Evolutionary conservation across 768 basidiomycete genomes (phyloP).

Genomic region (Psilocybe cubensis): DNA sequence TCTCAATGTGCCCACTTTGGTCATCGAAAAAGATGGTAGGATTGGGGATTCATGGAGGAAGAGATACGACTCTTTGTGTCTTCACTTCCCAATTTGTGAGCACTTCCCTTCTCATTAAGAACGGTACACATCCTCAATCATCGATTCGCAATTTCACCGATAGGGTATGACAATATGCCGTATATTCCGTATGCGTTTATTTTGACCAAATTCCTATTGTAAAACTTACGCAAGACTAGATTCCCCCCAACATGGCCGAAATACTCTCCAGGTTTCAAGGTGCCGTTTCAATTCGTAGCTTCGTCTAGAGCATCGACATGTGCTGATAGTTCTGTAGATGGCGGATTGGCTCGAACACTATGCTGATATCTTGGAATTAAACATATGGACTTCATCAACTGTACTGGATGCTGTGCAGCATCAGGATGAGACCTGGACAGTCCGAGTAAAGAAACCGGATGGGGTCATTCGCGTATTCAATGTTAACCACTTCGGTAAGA

Average conservation of each 20-base stretch:
- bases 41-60: constrained; percentile 71
- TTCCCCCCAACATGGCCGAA: constrained; percentile 38
- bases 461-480: constrained; percentile 40
- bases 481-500: constrained; percentile 51
- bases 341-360: constrained; percentile 37
- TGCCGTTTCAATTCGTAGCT: neutral
- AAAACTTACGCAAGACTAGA: constrained; percentile 11
- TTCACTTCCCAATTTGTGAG: constrained; percentile 73
- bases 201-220: neutral
- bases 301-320: constrained; percentile 26
- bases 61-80: constrained; percentile 66
- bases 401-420: constrained; percentile 39
- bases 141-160: constrained; percentile 17
- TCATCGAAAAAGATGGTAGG: constrained; percentile 64
- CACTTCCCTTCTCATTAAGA: constrained; percentile 1
- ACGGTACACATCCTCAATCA: constrained; percentile 14
- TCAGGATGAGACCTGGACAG: constrained; percentile 40
- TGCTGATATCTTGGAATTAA: constrained; percentile 42
- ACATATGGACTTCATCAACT: constrained; percentile 52
- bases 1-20: constrained; percentile 57
- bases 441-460: constrained; percentile 38
- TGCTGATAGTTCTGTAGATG: constrained; percentile 19
- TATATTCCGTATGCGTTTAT: constrained; percentile 54
- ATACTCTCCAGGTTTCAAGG: constrained; percentile 32
- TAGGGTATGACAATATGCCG: constrained; percentile 61